phyloP scores from a whole-genome alignment of 306 rosid genomes.

The Citrullus colocynthis region DNA sequence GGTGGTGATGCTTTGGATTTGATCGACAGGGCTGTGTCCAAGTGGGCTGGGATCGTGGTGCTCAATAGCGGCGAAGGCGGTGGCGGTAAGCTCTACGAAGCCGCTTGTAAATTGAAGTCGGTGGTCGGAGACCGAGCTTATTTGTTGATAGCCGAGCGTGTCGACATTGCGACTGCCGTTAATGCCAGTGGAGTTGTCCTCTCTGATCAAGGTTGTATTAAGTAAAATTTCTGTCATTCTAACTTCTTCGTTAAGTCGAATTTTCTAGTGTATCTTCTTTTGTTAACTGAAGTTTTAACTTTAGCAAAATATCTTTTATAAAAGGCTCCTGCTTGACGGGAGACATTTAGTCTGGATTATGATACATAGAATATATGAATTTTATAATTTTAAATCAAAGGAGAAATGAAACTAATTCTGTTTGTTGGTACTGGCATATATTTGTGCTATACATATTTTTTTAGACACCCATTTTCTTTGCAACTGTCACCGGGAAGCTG shows the following conservation, averaged over 20 bases:
- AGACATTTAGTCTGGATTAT: not conserved
- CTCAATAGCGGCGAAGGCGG: slow-evolving; percentile 36
- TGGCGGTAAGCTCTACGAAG: slow-evolving; percentile 64
- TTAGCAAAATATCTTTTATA: not conserved
- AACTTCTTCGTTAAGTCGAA: not conserved
- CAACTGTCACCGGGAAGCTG: not conserved
- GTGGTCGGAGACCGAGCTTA: slow-evolving; percentile 59
- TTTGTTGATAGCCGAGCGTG: slow-evolving; percentile 70
- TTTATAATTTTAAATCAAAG: not conserved
- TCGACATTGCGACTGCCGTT: slow-evolving; percentile 83
- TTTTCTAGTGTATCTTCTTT: not conserved
- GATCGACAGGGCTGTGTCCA: slow-evolving; percentile 56
- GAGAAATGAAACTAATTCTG: not conserved
- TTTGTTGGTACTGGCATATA: not conserved
- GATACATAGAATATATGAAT: not conserved
- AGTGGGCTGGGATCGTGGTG: slow-evolving; percentile 54
- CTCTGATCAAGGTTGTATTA: slow-evolving; percentile 64
- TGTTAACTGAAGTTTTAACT: not conserved
- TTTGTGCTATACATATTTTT: not conserved
- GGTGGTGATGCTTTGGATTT: slow-evolving; percentile 21
- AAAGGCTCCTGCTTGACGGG: not conserved
- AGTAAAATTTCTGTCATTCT: not conserved
- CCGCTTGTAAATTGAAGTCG: slow-evolving; percentile 71
- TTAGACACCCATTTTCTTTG: not conserved
- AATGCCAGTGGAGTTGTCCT: slow-evolving; percentile 69